Conservation (phyloP, 1,284 basidiomycete species). For the Garcileccinum viscosum region DNA sequence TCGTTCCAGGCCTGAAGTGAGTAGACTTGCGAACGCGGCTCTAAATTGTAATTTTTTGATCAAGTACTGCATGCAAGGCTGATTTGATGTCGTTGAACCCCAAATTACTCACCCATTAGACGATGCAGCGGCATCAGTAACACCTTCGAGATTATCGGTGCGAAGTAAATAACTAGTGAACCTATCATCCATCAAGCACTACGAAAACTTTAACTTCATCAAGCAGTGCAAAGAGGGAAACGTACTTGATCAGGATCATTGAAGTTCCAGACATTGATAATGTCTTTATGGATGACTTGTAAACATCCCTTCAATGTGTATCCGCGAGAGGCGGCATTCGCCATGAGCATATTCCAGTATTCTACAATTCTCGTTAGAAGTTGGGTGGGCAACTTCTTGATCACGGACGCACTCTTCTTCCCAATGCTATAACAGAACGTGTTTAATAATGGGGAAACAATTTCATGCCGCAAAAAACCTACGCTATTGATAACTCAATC, state of each 20-base stretch:
- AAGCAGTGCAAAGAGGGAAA: background rate
- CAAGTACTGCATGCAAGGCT: background rate
- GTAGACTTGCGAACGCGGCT: constrained; percentile 3
- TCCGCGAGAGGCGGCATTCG: fast-evolving
- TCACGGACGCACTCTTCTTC: too few relatives aligned
- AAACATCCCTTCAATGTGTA: background rate
- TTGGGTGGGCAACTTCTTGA: too few relatives aligned
- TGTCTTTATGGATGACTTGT: background rate
- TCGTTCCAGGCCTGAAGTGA: background rate
- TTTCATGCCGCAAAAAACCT: background rate
- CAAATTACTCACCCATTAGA: constrained; percentile 7
- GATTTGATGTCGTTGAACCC: background rate
- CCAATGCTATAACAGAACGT: background rate
- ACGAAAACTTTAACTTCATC: background rate
- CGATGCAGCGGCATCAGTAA: constrained; percentile 12
- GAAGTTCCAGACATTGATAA: background rate
- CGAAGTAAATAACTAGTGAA: background rate
- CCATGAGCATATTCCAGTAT: background rate
- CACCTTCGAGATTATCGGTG: background rate
- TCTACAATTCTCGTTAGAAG: background rate
- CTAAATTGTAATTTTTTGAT: constrained; percentile 3
- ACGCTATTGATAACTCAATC: background rate
- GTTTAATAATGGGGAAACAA: background rate
- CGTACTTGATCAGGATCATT: background rate
- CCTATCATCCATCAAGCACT: background rate